Evolutionary conservation across 495 filamentous ascomycete species (phyloP).

Genomic region (Aspergillus mulundensis): DNA sequence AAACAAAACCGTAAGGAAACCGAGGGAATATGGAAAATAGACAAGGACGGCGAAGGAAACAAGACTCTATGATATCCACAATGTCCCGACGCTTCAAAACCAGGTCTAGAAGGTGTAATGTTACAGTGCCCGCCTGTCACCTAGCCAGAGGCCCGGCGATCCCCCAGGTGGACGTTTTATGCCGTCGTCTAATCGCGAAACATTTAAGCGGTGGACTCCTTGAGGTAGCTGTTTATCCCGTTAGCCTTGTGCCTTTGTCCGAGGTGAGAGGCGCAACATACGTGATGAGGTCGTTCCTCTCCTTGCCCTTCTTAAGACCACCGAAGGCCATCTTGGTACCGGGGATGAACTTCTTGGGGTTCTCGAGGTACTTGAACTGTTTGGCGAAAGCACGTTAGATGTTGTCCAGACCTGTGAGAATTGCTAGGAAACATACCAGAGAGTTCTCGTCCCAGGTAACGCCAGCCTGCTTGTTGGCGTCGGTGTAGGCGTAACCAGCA

Average conservation of each 20-base stretch:
- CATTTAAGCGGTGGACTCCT: conserved; percentile 59
- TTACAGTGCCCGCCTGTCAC: conserved; percentile 38
- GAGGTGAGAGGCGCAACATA: conserved; percentile 44
- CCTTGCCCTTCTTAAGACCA: conserved; percentile 99
- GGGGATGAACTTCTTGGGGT: conserved; percentile 95
- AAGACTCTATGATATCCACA: conserved; percentile 24
- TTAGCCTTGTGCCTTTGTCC: conserved; percentile 4
- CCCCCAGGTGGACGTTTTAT: conserved; percentile 20
- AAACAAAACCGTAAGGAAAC: conserved; percentile 18
- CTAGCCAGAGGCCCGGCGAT: conserved; percentile 15
- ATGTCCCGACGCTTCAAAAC: conserved; percentile 21
- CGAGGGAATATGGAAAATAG: conserved; percentile 17
- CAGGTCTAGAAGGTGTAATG: conserved; percentile 33
- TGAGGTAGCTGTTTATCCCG: conserved; percentile 53
- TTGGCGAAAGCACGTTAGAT: conserved; percentile 17
- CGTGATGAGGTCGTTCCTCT: conserved; percentile 99
- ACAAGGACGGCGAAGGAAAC: conserved; percentile 19
- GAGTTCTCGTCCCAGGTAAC: conserved; percentile 82
- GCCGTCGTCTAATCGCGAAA: conserved; percentile 8
- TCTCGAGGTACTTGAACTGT: conserved; percentile 84
- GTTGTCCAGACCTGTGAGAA: not conserved
- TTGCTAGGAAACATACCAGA: conserved; percentile 57
- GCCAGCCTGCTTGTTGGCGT: conserved; percentile 97
- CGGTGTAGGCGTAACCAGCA: conserved; percentile 95
- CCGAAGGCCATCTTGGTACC: conserved; percentile 99